Base-by-base conservation (phyloP, 345 rosid genomes). In the Adansonia digitata region DNA sequence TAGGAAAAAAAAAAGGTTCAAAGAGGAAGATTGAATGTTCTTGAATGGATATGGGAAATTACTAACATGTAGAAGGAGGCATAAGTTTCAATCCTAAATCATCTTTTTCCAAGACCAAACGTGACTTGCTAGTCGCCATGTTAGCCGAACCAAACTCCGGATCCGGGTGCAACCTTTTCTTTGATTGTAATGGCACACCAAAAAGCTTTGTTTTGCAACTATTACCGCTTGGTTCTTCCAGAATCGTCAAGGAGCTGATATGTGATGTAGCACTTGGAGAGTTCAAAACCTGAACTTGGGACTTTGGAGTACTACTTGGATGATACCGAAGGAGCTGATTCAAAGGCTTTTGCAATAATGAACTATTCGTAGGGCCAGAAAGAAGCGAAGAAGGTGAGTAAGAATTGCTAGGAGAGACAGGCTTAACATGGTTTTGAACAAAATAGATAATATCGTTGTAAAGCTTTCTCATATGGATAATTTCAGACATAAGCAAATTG, bases 401-500 rank as follows among this genome's bases (percentile, higher is more conserved):
- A 61, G 85, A 83, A 81, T 82, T 84, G 75, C 91, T 88, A 0
- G 96, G 98, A 61, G 88, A 60, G 17, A 90, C 97, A 2, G 97
- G 96, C 85, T 92, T 92, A 53, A 90, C 93, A 81, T 94, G 98
- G 78, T 94, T 92, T 71, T 94, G 97, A 59, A 94, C 97, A 68
- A 94, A 92, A 78, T 88, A 91, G 84, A 91, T 94, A 72, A 94
- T 91, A 82, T 94, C 97, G 73, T 92, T 89, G 85, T 92, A 94
- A n/a, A 92, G 97, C 82, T 91, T 94, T 82, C 82, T 91, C 94
- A 92, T 94, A 74, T 94, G 94, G 35, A 90, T 88, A 11, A 94
- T 90, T 76, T 94, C 98, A 15, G 95, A 91, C 84, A 88, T 84
- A 6, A 94, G 88, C 80, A 91, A 84, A 27, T 79, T 87, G 78